Evolutionary conservation across 345 rosid species (phyloP).

Genomic region (Boechera divaricarpa): DNA sequence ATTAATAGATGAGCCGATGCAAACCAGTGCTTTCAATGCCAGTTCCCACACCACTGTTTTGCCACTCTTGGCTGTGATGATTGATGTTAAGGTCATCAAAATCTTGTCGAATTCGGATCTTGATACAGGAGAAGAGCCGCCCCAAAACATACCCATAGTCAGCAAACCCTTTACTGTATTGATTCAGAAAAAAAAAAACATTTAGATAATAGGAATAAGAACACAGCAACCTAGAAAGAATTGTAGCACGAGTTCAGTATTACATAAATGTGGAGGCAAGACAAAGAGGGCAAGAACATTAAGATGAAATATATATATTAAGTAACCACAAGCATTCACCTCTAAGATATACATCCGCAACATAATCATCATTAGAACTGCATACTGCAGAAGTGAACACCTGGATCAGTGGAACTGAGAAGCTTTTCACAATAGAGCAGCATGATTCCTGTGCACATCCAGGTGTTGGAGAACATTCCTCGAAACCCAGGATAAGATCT

Average conservation of each 20-base stretch:
- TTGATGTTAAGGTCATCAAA: conserved; percentile 59
- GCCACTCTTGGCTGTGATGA: conserved; percentile 53
- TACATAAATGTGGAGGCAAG: conserved; percentile 9
- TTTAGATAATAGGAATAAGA: not conserved
- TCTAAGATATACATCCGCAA: conserved; percentile 58
- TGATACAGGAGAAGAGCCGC: conserved; percentile 55
- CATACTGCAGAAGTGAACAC: conserved; percentile 52
- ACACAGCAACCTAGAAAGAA: conserved; percentile 21
- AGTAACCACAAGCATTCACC: conserved; percentile 59
- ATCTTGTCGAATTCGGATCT: conserved; percentile 67
- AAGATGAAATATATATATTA: conserved; percentile 25
- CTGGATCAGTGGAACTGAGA: conserved; percentile 55
- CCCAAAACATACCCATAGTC: conserved; percentile 68
- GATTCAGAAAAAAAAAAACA: conserved; percentile 21
- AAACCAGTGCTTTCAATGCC: conserved; percentile 70
- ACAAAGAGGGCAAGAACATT: not conserved
- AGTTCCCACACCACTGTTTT: conserved; percentile 63
- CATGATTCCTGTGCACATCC: conserved; percentile 51
- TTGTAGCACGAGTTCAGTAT: conserved; percentile 10
- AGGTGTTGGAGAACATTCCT: conserved; percentile 37
- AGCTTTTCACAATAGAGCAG: conserved; percentile 56
- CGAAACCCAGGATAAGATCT: conserved; percentile 54
- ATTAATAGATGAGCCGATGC: conserved; percentile 70
- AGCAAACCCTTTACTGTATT: conserved; percentile 84
- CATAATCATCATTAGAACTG: conserved; percentile 40